A percentile compares a stretch with the other conserved stretches of the same genome.
Evolutionary conservation across 768 basidiomycete genomes (phyloP).

Genomic region (Phallus indusiatus): DNA sequence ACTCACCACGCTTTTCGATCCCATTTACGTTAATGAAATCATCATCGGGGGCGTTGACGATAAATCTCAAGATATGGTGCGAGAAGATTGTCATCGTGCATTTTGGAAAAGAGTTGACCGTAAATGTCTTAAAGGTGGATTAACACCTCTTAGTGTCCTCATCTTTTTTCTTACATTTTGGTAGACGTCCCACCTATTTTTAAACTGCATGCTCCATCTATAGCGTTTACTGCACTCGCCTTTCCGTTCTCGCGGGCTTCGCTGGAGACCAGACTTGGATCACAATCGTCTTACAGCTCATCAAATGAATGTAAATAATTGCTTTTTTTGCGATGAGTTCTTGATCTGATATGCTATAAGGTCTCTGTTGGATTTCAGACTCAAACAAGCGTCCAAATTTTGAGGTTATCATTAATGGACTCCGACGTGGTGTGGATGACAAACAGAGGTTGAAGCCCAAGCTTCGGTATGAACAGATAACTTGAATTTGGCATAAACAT

Average conservation of each 20-base stretch:
- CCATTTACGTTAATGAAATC: slow-evolving; percentile 56
- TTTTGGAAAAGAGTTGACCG: slow-evolving; percentile 46
- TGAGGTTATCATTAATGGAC: slow-evolving; percentile 71
- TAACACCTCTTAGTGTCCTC: no score
- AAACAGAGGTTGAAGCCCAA: slow-evolving; percentile 58
- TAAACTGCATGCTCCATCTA: slow-evolving; percentile 34
- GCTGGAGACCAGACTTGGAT: neutral
- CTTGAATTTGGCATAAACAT: no score
- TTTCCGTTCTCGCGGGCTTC: slow-evolving; percentile 50
- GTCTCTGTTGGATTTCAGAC: slow-evolving; percentile 62
- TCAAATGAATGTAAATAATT: slow-evolving; percentile 58
- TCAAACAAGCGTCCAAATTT: slow-evolving; percentile 22
- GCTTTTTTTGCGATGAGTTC: neutral
- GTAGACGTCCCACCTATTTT: slow-evolving; percentile 43
- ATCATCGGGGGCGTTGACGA: slow-evolving; percentile 64
- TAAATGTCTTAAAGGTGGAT: slow-evolving; percentile 27
- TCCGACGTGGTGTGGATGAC: slow-evolving; percentile 66
- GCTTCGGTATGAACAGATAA: slow-evolving; percentile 37
- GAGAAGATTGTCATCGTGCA: slow-evolving; percentile 59
- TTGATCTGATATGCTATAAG: slow-evolving; percentile 26
- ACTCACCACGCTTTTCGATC: slow-evolving; percentile 40
- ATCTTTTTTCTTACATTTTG: neutral
- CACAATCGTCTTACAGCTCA: slow-evolving; percentile 26
- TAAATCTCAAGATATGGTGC: slow-evolving; percentile 30
- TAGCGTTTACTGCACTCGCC: slow-evolving; percentile 48